Base-by-base conservation (phyloP, 78 protist genomes). In the Thecamonas trahens region DNA sequence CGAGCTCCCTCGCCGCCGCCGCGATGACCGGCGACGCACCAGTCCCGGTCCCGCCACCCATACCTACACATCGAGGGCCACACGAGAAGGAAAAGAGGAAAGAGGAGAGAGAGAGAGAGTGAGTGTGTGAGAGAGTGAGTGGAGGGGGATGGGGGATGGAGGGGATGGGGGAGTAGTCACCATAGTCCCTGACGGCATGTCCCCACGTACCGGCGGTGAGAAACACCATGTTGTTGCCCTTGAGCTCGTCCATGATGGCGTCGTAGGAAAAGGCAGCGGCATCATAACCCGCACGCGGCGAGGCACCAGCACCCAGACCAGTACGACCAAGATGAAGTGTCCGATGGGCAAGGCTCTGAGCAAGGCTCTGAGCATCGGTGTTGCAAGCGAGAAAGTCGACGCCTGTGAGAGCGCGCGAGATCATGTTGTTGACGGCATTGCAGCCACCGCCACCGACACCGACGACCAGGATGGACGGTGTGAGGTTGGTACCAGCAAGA, bases 21-120 rank as follows among this genome's bases (percentile, higher is more conserved):
- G 79, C 83, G 1, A 77, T 57, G 29, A 77, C 75, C 14, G 77
- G 79, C 45, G 79, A 70, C 3, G 76, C 83, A 9, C 83, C 83
- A 0, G 80, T 67, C 35, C 83, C 83, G 18, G 83, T 77, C 49
- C 83, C 83, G 6, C 83, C 83, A 13, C 83, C 83, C 68, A 77
- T 37, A 3, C 83, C n/a, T n/a, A n/a, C n/a, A n/a, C n/a, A n/a
- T n/a, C n/a, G n/a, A n/a, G n/a, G n/a, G n/a, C n/a, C n/a, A n/a
- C n/a, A n/a, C n/a, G n/a, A n/a, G n/a, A n/a, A n/a, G n/a, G n/a
- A n/a, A n/a, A n/a, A n/a, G n/a, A n/a, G n/a, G n/a, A n/a, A n/a
- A n/a, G n/a, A n/a, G n/a, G n/a, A n/a, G n/a, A n/a, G n/a, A n/a
- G n/a, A n/a, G n/a, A n/a, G n/a, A n/a, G n/a, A n/a, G n/a, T n/a